phyloP scores from a whole-genome alignment of 2,329 filamentous ascomycete species.

The Penicillium sp. region DNA sequence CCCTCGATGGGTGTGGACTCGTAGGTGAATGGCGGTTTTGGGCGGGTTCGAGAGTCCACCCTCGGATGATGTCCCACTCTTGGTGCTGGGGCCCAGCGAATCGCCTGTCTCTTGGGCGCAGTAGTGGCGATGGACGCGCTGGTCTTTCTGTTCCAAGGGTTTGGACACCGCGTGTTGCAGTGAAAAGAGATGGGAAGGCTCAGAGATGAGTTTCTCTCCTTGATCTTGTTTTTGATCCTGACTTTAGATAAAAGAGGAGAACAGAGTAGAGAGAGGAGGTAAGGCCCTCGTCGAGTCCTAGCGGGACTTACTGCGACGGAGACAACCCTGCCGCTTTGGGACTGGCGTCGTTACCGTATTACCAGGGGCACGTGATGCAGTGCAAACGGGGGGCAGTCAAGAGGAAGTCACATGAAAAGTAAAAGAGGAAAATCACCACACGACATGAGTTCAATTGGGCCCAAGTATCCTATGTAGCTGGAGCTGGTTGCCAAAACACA shows the following conservation, averaged over 20 bases:
- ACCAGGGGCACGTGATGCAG: constrained; percentile 25
- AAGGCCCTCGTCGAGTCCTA: constrained; percentile 9
- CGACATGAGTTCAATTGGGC: background rate
- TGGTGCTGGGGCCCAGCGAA: constrained; percentile 32
- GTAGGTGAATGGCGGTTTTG: constrained; percentile 38
- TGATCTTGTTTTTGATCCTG: background rate
- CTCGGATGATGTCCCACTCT: constrained; percentile 45
- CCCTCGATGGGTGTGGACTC: constrained; percentile 55
- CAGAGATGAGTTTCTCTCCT: constrained; percentile 3
- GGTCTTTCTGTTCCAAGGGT: constrained; percentile 11
- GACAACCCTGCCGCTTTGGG: constrained; percentile 27
- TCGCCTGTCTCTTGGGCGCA: constrained; percentile 22
- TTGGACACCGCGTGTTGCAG: constrained; percentile 6
- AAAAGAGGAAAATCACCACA: background rate
- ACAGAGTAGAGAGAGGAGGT: constrained; percentile 12
- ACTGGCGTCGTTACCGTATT: constrained; percentile 29
- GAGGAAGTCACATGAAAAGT: background rate
- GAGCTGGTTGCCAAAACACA: background rate
- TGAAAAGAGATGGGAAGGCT: constrained; percentile 8
- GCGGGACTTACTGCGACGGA: constrained; percentile 20
- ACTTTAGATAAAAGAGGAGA: constrained; percentile 10
- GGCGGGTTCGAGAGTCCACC: constrained; percentile 39
- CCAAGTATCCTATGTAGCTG: background rate
- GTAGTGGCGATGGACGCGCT: constrained; percentile 33
- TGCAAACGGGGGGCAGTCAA: constrained; percentile 4